Conservation (phyloP, 345 rosid genomes). For the Citrus hindsii region DNA sequence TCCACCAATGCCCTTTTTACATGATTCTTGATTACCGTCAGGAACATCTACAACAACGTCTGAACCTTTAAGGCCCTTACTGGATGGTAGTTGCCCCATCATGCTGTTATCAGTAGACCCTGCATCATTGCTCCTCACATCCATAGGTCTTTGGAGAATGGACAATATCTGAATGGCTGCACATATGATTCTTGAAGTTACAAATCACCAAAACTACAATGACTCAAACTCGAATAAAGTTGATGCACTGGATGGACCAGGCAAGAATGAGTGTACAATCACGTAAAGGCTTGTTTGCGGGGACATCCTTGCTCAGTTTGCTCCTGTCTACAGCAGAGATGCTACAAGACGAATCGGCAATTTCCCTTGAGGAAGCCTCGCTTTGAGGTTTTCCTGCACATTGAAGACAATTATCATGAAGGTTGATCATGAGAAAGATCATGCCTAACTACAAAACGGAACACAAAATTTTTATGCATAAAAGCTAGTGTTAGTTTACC, state of each 20-base stretch:
- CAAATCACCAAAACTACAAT: not conserved
- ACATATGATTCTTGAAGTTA: slow-evolving; percentile 2
- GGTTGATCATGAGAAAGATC: not conserved
- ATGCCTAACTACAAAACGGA: not conserved
- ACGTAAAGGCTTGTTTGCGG: slow-evolving; percentile 43
- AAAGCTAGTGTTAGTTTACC: slow-evolving; percentile 21
- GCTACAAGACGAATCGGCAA: slow-evolving; percentile 24
- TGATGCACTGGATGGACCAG: not conserved
- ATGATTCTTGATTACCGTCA: slow-evolving; percentile 20
- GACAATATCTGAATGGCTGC: slow-evolving; percentile 67
- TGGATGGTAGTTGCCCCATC: slow-evolving; percentile 14
- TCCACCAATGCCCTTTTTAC: slow-evolving; percentile 19
- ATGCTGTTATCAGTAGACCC: slow-evolving; percentile 19
- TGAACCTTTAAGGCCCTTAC: slow-evolving; percentile 27
- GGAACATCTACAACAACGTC: slow-evolving; percentile 12
- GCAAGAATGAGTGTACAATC: slow-evolving; percentile 40
- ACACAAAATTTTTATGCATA: not conserved
- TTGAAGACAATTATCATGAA: not conserved
- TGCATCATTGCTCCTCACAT: slow-evolving; percentile 16
- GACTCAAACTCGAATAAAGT: not conserved
- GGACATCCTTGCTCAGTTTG: slow-evolving; percentile 21
- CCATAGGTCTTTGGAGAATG: slow-evolving; percentile 51
- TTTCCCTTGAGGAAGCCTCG: not conserved
- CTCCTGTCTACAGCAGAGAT: slow-evolving; percentile 17
- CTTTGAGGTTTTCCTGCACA: slow-evolving; percentile 31